Conservation (phyloP, 306 rosid species). For the Abrus pulchellus region DNA sequence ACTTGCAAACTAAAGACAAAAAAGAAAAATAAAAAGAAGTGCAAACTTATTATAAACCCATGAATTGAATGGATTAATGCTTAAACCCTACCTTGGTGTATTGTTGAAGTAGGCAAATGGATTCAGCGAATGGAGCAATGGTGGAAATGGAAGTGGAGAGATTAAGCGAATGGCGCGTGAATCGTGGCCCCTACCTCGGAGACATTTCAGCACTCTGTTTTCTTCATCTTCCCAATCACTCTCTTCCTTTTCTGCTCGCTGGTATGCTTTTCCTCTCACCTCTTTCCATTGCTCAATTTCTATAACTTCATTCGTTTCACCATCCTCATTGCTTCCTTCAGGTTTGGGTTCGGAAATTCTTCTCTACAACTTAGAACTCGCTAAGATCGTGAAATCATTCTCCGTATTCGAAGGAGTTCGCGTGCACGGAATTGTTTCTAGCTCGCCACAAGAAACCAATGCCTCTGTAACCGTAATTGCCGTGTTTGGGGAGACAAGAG, state of each 20-base stretch:
- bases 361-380: constrained; percentile 66
- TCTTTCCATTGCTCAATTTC: neutral
- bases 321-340: constrained; percentile 43
- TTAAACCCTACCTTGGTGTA: constrained; percentile 49
- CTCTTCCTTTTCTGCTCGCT: constrained; percentile 78
- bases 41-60: neutral
- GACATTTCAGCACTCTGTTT: constrained; percentile 93
- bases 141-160: constrained; percentile 46
- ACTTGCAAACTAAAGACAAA: no score
- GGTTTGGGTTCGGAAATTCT: constrained; percentile 87
- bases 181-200: constrained; percentile 78
- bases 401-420: constrained; percentile 88
- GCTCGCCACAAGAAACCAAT: neutral
- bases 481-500: constrained; percentile 83
- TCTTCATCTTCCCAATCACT: constrained; percentile 66
- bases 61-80: neutral
- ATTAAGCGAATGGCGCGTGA: constrained; percentile 61
- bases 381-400: constrained; percentile 56
- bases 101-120: neutral
- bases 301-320: neutral
- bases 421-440: constrained; percentile 80
- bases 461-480: constrained; percentile 49
- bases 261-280: constrained; percentile 49
- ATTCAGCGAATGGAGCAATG: constrained; percentile 36
- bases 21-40: neutral